Base-by-base conservation (phyloP, 2,329 filamentous ascomycete species). In the Fusarium scirpi region DNA sequence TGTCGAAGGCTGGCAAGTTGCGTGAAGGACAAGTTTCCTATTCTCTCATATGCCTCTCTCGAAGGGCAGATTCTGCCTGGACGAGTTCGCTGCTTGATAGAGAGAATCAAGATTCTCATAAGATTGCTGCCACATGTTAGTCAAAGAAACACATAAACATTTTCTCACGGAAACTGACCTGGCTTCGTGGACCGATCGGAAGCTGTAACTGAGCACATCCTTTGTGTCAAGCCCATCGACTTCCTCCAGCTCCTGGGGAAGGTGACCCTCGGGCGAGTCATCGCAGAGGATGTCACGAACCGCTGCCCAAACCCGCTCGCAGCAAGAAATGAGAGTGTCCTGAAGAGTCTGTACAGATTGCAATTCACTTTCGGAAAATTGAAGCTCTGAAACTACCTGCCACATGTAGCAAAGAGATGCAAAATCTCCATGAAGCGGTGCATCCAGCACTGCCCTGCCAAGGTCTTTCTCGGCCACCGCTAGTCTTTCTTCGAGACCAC, bases 181-280 rank as follows among this genome's bases (percentile, higher is more conserved):
- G 25, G 94, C 93, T 81, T 99, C 96, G 67, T 97, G 95, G n/a
- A 98, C 85, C 8, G 94, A 93, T 73, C 96, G 89, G 87, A 97
- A 99, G 67, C 94, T 97, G 79, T 96, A 99, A 70, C 95, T 98
- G 48, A 99, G 81, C 20, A 97, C 86, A 74, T 97, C 94, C 77
- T 98, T 98, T 1, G 94, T 94, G 54, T 92, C 91, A 4, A 94
- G 85, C 2, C 90, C 92, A 7, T 91, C 86, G 18, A 88, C 82
- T 34, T 92, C 90, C 56, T 92, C 89, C n/a, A 93, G 79, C 27
- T 95, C 92, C 54, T 94, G 90, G 0, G 91, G 91, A 6, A 93
- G 83, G 78, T 96, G 91, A 0, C 95, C 95, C 80, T 99, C 96
- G 0, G 97, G 96, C 2, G 96, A 97, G 80, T 98, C 96, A 68